A percentile compares a stretch with the other conserved stretches of the same genome.
Conservation (phyloP, 495 filamentous ascomycete genomes). For the Oidiodendron maius region DNA sequence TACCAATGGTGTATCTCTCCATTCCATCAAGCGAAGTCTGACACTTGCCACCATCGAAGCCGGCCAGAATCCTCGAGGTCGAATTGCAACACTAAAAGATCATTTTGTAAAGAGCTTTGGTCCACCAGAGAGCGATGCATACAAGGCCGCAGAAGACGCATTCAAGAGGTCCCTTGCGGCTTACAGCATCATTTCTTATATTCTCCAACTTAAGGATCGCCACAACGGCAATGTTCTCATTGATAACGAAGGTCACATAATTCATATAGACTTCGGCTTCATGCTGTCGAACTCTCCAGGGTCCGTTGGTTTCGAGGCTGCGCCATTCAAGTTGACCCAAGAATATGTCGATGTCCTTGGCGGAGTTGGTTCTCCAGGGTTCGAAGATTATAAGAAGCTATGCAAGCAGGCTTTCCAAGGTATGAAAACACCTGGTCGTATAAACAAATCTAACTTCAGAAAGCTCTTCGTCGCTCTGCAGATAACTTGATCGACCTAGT, state of each 20-base stretch:
- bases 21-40: conserved; percentile 68
- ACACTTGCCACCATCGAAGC: conserved; percentile 61
- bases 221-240: conserved; percentile 78
- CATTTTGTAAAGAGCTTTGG: conserved; percentile 75
- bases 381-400: conserved; percentile 59
- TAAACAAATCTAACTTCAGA: conserved; percentile 1
- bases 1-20: conserved; percentile 70
- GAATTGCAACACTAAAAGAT: conserved; percentile 68
- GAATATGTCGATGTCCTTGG: conserved; percentile 75
- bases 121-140: conserved; percentile 51
- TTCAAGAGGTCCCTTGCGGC: conserved; percentile 67
- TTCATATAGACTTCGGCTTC: conserved; percentile 80
- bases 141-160: conserved; percentile 58
- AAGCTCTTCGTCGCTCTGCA: conserved; percentile 61
- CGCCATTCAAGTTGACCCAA: conserved; percentile 72
- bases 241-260: conserved; percentile 72
- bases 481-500: conserved; percentile 70
- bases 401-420: conserved; percentile 74
- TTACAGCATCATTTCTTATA: conserved; percentile 70
- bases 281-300: conserved; percentile 78
- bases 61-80: conserved; percentile 56
- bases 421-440: conserved; percentile 24
- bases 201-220: conserved; percentile 73
- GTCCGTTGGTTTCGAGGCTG: conserved; percentile 70
- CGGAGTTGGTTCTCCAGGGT: conserved; percentile 54